Evolutionary conservation across 345 rosid species (phyloP).

Genomic region (Camelina neglecta): DNA sequence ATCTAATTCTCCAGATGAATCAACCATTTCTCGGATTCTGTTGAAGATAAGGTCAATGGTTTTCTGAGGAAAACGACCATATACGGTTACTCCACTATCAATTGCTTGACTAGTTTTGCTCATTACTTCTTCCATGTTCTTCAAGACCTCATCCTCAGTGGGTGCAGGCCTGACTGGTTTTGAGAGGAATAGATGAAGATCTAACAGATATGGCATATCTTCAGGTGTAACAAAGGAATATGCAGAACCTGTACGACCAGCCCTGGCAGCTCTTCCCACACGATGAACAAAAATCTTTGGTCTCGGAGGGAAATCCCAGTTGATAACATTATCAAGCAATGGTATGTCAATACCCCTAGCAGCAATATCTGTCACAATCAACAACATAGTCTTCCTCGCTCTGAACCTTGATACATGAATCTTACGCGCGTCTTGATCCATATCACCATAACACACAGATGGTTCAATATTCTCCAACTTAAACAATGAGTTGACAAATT

Average conservation of each 20-base stretch:
- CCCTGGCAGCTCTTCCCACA: constrained; percentile 95
- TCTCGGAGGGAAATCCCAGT: constrained; percentile 97
- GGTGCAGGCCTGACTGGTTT: constrained; percentile 90
- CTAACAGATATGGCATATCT: constrained; percentile 86
- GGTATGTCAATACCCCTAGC: constrained; percentile 99
- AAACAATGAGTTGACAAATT: constrained; percentile 79
- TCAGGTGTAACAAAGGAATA: constrained; percentile 89
- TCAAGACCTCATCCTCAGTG: constrained; percentile 87
- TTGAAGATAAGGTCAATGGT: constrained; percentile 86
- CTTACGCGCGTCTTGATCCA: constrained; percentile 98
- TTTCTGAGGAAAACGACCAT: constrained; percentile 91
- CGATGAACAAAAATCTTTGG: constrained; percentile 97
- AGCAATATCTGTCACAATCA: constrained; percentile 95
- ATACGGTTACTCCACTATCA: constrained; percentile 84
- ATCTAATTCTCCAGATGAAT: constrained; percentile 79
- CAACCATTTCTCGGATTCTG: constrained; percentile 66
- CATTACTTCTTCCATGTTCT: constrained; percentile 77
- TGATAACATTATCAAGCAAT: constrained; percentile 93
- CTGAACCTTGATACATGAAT: constrained; percentile 88
- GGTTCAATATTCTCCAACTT: constrained; percentile 82
- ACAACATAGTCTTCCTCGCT: constrained; percentile 80
- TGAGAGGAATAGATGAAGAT: constrained; percentile 94
- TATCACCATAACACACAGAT: constrained; percentile 95
- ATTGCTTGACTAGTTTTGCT: constrained; percentile 70
- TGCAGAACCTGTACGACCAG: constrained; percentile 92